Evolutionary conservation across 805 yeast genomes (phyloP).

Genomic region (Brettanomyces naardenensis): DNA sequence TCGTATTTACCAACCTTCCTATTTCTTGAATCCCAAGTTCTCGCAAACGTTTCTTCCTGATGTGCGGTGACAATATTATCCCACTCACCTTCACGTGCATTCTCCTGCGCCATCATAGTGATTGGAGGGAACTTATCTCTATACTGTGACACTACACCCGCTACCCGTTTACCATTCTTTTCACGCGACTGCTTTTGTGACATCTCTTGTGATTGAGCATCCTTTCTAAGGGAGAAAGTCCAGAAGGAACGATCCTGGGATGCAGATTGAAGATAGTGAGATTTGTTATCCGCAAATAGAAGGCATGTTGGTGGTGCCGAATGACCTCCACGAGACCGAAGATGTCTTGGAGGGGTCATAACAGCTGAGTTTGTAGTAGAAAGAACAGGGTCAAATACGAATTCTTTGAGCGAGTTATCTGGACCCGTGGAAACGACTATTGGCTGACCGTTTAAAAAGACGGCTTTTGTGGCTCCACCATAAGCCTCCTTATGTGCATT

Average conservation of each 20-base stretch:
- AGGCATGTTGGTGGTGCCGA: slow-evolving; percentile 79
- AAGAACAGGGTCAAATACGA: slow-evolving; percentile 86
- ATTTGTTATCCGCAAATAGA: slow-evolving; percentile 60
- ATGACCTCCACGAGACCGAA: slow-evolving; percentile 97
- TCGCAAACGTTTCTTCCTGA: slow-evolving; percentile 71
- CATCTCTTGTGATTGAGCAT: slow-evolving; percentile 90
- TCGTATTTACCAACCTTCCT: slow-evolving; percentile 75
- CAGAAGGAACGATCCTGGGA: slow-evolving; percentile 83
- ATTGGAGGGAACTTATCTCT: slow-evolving; percentile 76
- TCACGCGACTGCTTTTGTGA: slow-evolving; percentile 57
- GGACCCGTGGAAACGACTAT: slow-evolving; percentile 84
- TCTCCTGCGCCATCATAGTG: slow-evolving; percentile 59
- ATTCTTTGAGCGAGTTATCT: slow-evolving; percentile 84
- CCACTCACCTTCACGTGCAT: slow-evolving; percentile 82
- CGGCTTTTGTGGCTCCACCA: slow-evolving; percentile 72
- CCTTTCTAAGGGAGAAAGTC: slow-evolving; percentile 89
- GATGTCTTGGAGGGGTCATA: slow-evolving; percentile 81
- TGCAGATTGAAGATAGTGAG: slow-evolving; percentile 82
- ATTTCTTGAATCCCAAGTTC: slow-evolving; percentile 81
- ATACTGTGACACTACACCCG: slow-evolving; percentile 45
- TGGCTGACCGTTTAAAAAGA: slow-evolving; percentile 86
- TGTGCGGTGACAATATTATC: slow-evolving; percentile 88
- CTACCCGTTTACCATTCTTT: slow-evolving; percentile 41
- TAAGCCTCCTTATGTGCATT: slow-evolving; percentile 61
- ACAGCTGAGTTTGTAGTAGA: slow-evolving; percentile 55